Evolutionary conservation across 805 yeast genomes (phyloP).

Genomic region (Candida corydali): DNA sequence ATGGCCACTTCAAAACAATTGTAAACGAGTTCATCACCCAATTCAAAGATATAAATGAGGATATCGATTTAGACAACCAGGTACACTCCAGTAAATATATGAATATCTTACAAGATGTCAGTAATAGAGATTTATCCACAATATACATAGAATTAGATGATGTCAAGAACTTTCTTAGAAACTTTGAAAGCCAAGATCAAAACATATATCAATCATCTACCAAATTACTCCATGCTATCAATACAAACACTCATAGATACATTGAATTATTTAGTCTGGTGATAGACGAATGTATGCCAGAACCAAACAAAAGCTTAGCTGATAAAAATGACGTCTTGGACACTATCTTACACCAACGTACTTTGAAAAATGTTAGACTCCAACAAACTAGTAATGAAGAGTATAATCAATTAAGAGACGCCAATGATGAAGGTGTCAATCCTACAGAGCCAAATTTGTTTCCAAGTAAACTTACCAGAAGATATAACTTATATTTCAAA

Average conservation of each 20-base stretch:
- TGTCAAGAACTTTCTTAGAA: slow-evolving; percentile 52
- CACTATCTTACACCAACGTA: slow-evolving; percentile 87
- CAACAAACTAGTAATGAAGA: slow-evolving; percentile 67
- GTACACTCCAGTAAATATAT: slow-evolving; percentile 61
- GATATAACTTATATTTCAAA: slow-evolving; percentile 82
- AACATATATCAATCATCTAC: slow-evolving; percentile 11
- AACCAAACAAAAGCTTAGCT: slow-evolving; percentile 73
- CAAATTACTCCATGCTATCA: slow-evolving; percentile 28
- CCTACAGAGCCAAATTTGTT: slow-evolving; percentile 47
- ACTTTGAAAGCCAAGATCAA: slow-evolving; percentile 8
- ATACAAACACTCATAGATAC: slow-evolving; percentile 74
- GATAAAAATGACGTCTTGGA: slow-evolving; percentile 90
- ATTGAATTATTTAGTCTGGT: slow-evolving; percentile 70
- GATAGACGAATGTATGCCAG: slow-evolving; percentile 81
- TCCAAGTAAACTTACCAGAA: slow-evolving; percentile 81
- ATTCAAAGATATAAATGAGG: slow-evolving; percentile 20
- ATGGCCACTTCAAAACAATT: slow-evolving; percentile 54
- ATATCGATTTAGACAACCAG: slow-evolving; percentile 17
- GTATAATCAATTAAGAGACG: slow-evolving; percentile 40
- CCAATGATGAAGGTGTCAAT: slow-evolving; percentile 21
- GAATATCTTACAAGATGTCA: slow-evolving; percentile 67
- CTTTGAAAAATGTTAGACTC: slow-evolving; percentile 71
- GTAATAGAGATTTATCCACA: slow-evolving; percentile 75
- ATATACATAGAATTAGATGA: slow-evolving; percentile 81
- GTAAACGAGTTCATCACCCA: slow-evolving; percentile 65